Base-by-base conservation (phyloP, 2,329 filamentous ascomycete species). In the Colletotrichum tropicale region DNA sequence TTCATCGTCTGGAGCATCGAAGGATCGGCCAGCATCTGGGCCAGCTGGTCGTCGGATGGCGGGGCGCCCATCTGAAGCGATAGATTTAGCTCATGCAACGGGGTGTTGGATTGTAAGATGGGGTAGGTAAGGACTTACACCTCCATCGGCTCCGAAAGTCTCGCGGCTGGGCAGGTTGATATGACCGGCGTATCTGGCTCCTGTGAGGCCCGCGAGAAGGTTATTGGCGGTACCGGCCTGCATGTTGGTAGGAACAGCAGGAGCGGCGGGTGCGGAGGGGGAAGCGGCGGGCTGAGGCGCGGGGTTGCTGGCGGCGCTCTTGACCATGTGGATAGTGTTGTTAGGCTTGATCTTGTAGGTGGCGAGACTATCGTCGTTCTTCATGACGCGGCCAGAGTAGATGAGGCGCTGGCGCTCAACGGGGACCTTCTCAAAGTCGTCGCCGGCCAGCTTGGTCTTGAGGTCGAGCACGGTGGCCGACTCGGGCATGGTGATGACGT, bases 361-460 rank as follows among this genome's bases (percentile, higher is more conserved):
- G 78, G 90, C 92, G 58, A 99, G 88, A 0, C 94, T 93, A 81
- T 99, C 96, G 75, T 94, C 92, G 84, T 99, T 97, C 88, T 98
- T 99, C 87, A 99, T 92, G 76, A 99, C 96, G 76, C 96, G 94
- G 69, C 97, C 97, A 8, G 96, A 98, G 89, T 98, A 99, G 87
- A 99, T 99, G 78, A 99, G 90, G 76, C 97, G 95, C 87, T 98
- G 96, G 80, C 96, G 92, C 82, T 98, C 95, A 70, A 93, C 90
- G 38, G 97, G 94, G 71, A 98, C 93, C 84, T 98, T 94, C 84
- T 98, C 96, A 82, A 93, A 95, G 80, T 98, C 95, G 74, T 92
- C 86, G 36, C 91, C 91, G 7, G 96, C 92, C 52, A 99, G 93
- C 88, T 96, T 98, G 77, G 91, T 91, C 90, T 99, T 99, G 80